phyloP scores from a whole-genome alignment of 2,329 filamentous ascomycete genomes.

The Exophiala dermatitidis region DNA sequence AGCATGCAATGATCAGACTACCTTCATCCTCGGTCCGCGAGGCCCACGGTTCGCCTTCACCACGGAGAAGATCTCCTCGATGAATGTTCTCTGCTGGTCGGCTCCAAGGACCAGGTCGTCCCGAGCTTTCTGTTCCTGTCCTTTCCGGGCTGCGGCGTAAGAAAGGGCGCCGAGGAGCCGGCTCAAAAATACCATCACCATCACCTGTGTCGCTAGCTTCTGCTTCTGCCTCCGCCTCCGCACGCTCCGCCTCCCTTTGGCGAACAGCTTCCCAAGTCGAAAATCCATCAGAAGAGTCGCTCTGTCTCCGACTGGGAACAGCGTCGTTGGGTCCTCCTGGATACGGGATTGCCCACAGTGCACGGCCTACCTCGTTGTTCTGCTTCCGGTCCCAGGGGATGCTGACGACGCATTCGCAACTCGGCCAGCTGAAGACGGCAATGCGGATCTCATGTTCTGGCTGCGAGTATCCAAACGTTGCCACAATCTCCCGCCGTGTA shows the following conservation, averaged over 20 bases:
- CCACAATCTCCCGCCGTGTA: slow-evolving; percentile 77
- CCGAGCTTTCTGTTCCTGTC: neutral
- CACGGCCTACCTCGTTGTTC: slow-evolving; percentile 41
- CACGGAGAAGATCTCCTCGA: slow-evolving; percentile 19
- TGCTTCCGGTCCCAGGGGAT: slow-evolving; percentile 61
- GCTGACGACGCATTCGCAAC: slow-evolving; percentile 74
- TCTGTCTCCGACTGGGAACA: slow-evolving; percentile 12
- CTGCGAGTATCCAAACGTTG: slow-evolving; percentile 88
- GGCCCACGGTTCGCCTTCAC: slow-evolving; percentile 50
- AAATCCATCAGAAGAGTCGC: slow-evolving; percentile 14
- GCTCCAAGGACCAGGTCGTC: slow-evolving; percentile 3
- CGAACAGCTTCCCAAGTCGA: slow-evolving; percentile 22
- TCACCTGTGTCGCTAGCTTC: neutral
- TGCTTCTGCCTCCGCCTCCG: neutral
- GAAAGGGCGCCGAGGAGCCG: slow-evolving; percentile 3
- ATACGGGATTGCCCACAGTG: slow-evolving; percentile 81
- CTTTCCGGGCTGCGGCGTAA: slow-evolving; percentile 10
- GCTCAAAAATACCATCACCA: neutral
- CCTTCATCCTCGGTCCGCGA: slow-evolving; percentile 60
- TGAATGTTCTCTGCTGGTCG: slow-evolving; percentile 2
- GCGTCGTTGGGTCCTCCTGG: slow-evolving; percentile 53
- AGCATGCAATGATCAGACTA: slow-evolving; percentile 84
- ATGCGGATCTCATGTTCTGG: slow-evolving; percentile 84
- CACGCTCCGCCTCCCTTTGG: slow-evolving; percentile 8
- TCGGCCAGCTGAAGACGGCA: slow-evolving; percentile 90